Conservation (phyloP, 768 basidiomycete species). For the Boletus coccyginus region DNA sequence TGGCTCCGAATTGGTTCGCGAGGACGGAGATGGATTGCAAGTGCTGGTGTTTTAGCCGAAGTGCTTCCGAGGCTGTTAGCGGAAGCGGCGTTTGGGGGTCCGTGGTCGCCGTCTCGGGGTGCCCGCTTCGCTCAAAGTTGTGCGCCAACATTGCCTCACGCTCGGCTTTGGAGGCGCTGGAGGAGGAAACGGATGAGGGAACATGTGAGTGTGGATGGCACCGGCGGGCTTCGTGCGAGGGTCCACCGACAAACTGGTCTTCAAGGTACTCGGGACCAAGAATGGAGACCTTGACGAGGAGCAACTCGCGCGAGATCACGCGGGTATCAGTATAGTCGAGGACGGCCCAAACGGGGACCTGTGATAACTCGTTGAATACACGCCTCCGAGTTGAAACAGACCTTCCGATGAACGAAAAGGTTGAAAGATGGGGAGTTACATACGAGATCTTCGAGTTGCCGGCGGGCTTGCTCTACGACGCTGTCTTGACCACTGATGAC, state of each 20-base stretch:
- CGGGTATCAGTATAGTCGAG: conserved; percentile 95
- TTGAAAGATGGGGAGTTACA: conserved; percentile 29
- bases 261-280: conserved; percentile 97
- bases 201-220: conserved; percentile 13
- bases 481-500: conserved; percentile 96
- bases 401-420: background rate
- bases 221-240: conserved; percentile 73
- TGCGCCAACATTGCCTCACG: conserved; percentile 73
- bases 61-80: conserved; percentile 78
- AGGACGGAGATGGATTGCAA: conserved; percentile 84
- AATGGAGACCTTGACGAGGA: conserved; percentile 95
- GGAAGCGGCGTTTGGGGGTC: conserved; percentile 35
- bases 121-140: conserved; percentile 66
- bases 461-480: conserved; percentile 93
- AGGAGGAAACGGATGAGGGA: conserved; percentile 13
- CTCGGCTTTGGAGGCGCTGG: conserved; percentile 52
- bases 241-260: conserved; percentile 83
- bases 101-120: conserved; percentile 27
- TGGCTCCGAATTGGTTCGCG: conserved; percentile 85
- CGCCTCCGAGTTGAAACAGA: background rate
- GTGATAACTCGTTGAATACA: background rate
- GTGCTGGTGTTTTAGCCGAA: conserved; percentile 87
- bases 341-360: conserved; percentile 99
- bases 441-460: conserved; percentile 95
- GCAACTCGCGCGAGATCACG: conserved; percentile 87